Evolutionary conservation across 306 rosid genomes (phyloP).

Genomic region (Oxytropis ochrocephala): DNA sequence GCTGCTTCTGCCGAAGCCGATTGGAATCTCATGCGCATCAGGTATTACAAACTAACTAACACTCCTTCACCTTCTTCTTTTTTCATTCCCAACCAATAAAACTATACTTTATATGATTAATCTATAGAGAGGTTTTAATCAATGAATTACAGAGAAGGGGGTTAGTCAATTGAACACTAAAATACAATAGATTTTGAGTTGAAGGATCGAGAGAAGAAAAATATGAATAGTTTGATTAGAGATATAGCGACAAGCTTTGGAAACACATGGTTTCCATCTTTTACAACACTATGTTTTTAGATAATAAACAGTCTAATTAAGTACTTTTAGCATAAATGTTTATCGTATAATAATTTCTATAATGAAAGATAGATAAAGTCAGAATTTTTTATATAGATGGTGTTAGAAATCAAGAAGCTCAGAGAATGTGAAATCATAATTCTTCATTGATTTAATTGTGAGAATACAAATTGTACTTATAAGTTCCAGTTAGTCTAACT

Average conservation of each 20-base stretch:
- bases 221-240: neutral
- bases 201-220: neutral
- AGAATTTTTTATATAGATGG: no score
- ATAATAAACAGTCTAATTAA: no score
- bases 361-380: no score
- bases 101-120: neutral
- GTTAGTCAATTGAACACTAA: neutral
- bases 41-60: constrained; percentile 23
- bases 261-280: neutral
- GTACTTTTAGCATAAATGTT: no score
- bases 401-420: no score
- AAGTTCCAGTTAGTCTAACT: no score
- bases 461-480: no score
- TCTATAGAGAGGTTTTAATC: neutral
- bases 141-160: neutral
- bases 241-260: neutral
- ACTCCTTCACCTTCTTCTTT: neutral
- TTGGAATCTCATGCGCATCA: constrained; percentile 62
- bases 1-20: constrained; percentile 86
- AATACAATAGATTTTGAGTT: neutral
- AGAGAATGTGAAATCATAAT: no score
- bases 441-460: no score
- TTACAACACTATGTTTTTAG: no score
- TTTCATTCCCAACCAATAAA: no score
- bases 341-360: no score